Conservation (phyloP, 352 stramenopile genomes). For the Pythium volutum region DNA sequence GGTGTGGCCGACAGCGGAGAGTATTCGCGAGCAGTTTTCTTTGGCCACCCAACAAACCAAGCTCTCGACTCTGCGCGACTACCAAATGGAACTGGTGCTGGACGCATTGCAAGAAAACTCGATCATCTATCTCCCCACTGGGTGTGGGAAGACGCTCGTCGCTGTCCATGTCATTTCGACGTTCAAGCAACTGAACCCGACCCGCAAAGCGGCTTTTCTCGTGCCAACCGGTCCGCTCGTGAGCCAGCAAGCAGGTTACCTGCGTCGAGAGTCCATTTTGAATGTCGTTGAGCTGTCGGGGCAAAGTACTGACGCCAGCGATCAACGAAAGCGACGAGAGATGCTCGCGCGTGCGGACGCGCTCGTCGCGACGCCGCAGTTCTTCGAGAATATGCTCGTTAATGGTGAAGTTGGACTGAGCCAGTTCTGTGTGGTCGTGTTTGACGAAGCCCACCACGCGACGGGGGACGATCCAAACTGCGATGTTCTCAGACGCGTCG, state of each 20-base stretch:
- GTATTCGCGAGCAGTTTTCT: constrained; percentile 14
- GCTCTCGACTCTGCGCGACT: constrained; percentile 51
- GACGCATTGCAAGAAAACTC: constrained; percentile 75
- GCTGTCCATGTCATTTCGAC: constrained; percentile 71
- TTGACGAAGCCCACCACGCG: constrained; percentile 80
- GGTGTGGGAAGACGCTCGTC: constrained; percentile 73
- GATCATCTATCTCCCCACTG: constrained; percentile 76
- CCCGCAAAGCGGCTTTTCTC: constrained; percentile 57
- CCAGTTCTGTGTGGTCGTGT: constrained; percentile 70
- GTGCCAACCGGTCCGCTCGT: constrained; percentile 72
- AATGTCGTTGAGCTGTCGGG: constrained; percentile 53
- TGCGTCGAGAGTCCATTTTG: constrained; percentile 64
- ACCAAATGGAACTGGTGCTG: constrained; percentile 68
- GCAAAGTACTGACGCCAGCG: constrained; percentile 30
- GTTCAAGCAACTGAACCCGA: constrained; percentile 57
- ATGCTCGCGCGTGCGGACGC: constrained; percentile 26
- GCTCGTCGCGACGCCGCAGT: constrained; percentile 65
- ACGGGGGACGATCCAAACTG: constrained; percentile 62
- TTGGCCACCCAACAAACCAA: constrained; percentile 24
- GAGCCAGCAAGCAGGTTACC: constrained; percentile 69
- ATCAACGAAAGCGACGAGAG: constrained; percentile 16
- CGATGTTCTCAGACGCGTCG: constrained; percentile 45
- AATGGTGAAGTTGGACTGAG: constrained; percentile 33
- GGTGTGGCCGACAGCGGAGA: constrained; percentile 30
- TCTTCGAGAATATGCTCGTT: constrained; percentile 62